phyloP scores from a whole-genome alignment of 1,284 basidiomycete genomes.

The Somion occarium region DNA sequence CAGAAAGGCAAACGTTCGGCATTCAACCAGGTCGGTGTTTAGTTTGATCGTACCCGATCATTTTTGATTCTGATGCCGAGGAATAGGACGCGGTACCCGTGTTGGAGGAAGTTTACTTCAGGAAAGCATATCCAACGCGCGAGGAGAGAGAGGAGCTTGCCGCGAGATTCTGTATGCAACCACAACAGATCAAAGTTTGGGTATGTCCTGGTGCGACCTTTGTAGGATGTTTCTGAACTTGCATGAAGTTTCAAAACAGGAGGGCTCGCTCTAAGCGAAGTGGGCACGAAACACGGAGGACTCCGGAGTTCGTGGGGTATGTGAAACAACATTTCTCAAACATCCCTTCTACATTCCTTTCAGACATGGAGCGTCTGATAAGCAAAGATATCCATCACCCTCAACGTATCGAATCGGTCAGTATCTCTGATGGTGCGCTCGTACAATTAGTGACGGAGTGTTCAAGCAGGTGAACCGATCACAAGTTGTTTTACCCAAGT shows the following conservation, averaged over 20 bases:
- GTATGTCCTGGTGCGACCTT: conserved; percentile 25
- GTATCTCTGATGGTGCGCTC: too few species aligned
- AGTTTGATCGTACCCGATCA: too few species aligned
- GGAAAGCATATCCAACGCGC: conserved; percentile 45
- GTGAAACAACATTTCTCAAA: too few species aligned
- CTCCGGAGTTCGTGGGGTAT: background rate
- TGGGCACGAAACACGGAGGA: background rate
- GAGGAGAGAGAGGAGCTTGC: conserved; percentile 42
- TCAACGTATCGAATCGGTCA: too few species aligned
- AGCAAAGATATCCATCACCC: too few species aligned
- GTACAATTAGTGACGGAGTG: too few species aligned
- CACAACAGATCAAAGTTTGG: conserved; percentile 56
- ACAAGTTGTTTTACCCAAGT: too few species aligned
- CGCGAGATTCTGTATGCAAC: conserved; percentile 39
- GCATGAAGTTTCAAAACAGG: conserved; percentile 42
- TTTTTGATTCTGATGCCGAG: background rate
- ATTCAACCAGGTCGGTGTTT: too few species aligned
- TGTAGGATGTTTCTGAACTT: background rate
- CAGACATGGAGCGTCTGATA: too few species aligned
- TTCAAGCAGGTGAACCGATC: too few species aligned
- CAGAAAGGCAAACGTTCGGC: too few species aligned
- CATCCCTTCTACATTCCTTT: too few species aligned
- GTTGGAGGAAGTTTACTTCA: conserved; percentile 44
- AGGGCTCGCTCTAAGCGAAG: conserved; percentile 33
- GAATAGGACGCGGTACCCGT: conserved; percentile 42